These are phyloP conservation scores for Xylariomycetidae sp. DNA, from an alignment of 2,329 filamentous ascomycete species.

Conservation along the genomic window DNA sequence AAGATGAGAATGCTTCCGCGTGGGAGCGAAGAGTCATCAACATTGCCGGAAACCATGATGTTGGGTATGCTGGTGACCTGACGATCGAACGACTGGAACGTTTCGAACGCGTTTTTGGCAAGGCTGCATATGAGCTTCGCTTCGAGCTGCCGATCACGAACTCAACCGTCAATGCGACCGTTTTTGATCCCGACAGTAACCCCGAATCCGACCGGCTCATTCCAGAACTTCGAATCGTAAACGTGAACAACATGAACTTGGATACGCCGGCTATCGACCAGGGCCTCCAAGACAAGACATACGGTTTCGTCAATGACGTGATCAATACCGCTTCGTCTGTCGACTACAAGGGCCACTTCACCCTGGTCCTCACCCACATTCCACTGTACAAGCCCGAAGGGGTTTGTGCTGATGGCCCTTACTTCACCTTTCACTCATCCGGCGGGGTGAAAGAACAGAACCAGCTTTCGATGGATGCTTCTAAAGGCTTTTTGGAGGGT, in stretches of 20 bases:
- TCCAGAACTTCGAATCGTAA: conserved; percentile 73
- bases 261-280: conserved; percentile 70
- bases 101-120: conserved; percentile 82
- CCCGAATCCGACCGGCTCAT: conserved; percentile 40
- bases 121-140: conserved; percentile 81
- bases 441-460: conserved; percentile 85
- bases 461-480: conserved; percentile 69
- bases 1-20: conserved; percentile 38
- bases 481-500: conserved; percentile 71
- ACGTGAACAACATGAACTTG: conserved; percentile 90
- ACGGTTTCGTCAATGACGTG: conserved; percentile 66
- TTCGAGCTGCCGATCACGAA: conserved; percentile 53
- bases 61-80: conserved; percentile 92
- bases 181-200: conserved; percentile 36
- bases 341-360: conserved; percentile 60
- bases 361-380: conserved; percentile 84
- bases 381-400: conserved; percentile 80
- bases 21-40: conserved; percentile 83
- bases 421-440: conserved; percentile 72
- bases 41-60: conserved; percentile 90
- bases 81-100: conserved; percentile 67
- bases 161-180: conserved; percentile 32
- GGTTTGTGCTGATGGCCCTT: conserved; percentile 76
- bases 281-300: conserved; percentile 68
- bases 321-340: conserved; percentile 59